Percentiles rank a stretch among this genome's conserved stretches.
phyloP scores from a whole-genome alignment of 2,329 filamentous ascomycete species.

The Nemania sp. region DNA sequence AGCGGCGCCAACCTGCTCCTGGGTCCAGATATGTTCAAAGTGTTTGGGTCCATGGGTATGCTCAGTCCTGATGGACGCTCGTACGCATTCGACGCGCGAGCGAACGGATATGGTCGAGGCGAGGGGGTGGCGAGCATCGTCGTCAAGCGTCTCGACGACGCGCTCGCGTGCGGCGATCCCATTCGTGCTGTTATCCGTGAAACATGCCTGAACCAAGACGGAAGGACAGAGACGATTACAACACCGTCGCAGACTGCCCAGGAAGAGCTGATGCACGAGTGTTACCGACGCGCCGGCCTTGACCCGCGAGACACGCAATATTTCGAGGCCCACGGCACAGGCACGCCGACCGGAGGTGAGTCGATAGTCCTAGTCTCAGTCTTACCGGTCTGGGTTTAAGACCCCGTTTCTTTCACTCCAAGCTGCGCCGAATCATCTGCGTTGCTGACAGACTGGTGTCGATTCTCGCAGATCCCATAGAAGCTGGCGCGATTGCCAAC shows the following conservation, averaged over 20 bases:
- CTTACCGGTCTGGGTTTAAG: too few relatives aligned
- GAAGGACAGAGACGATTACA: slow-evolving; percentile 51
- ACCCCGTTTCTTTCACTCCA: too few relatives aligned
- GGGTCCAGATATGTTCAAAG: too few relatives aligned
- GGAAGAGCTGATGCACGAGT: slow-evolving; percentile 37
- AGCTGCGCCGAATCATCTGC: too few relatives aligned
- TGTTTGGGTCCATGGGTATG: too few relatives aligned
- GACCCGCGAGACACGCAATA: slow-evolving; percentile 29
- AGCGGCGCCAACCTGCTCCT: too few relatives aligned
- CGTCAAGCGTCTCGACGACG: slow-evolving; percentile 46
- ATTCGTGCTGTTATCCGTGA: slow-evolving; percentile 47
- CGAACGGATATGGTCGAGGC: slow-evolving; percentile 53
- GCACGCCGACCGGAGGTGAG: too few relatives aligned
- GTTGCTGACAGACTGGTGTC: too few relatives aligned
- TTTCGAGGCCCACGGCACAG: slow-evolving; percentile 41
- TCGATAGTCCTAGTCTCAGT: too few relatives aligned
- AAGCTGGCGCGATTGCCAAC: too few relatives aligned
- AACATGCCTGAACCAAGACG: slow-evolving; percentile 47
- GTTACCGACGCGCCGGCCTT: slow-evolving; percentile 41
- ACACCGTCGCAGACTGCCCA: slow-evolving; percentile 46
- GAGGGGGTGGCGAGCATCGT: slow-evolving; percentile 44
- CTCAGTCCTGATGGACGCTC: too few relatives aligned
- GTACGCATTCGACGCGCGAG: slow-evolving; percentile 43
- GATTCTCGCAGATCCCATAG: too few relatives aligned
- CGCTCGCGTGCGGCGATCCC: slow-evolving; percentile 36